Base-by-base conservation (phyloP, 257 asterid genomes). In the Buddleja alternifolia region DNA sequence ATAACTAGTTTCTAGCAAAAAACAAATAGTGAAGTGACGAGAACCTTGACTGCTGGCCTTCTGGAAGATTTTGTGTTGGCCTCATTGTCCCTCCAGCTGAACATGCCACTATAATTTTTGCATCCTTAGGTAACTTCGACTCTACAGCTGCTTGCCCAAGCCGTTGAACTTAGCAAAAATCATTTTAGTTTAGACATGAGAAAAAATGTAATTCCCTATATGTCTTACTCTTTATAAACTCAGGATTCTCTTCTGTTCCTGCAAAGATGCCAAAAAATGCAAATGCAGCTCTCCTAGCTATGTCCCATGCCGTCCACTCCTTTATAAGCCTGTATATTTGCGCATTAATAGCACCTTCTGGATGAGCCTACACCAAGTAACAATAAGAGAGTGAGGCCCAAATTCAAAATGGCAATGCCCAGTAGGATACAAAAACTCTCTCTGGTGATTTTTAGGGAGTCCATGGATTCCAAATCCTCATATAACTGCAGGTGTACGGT, bases 291-390 rank as follows among this genome's bases (percentile, higher is more conserved):
- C 98, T 79, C 75, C 98, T 81, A 17, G 97, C 92, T 66, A 93
- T 93, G 80, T 93, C 98, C 97, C 98, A 93, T 8, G 98, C 94
- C 10, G 97, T 90, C 98, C 98, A 93, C 72, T 93, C 98, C 85
- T 93, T 93, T 73, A 93, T 93, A 47, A 93, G 94, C 84, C 98
- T 82, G 66, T 90, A 93, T 76, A 93, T 86, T 83, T 93, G 94
- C 77, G 90, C 97, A 78, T 90, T 90, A 32, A 93, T 80, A 17
- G 98, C 97, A 53, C 95, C 98, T 58, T 85, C 89, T 21, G 98
- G 95, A 79, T 90, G 98, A 61, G 77, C 95, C 98, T 90, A 64
- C 50, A 67, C 58, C 71, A 61, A 34, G 40, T 71, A 73, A 75
- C 7, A 16, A 60, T 58, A 40, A 14, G 53, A 60, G 36, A 51